Percentiles rank a stretch among this genome's conserved stretches.
Conservation (phyloP, 2,329 filamentous ascomycete genomes). For the Pyrenochaeta sp. region DNA sequence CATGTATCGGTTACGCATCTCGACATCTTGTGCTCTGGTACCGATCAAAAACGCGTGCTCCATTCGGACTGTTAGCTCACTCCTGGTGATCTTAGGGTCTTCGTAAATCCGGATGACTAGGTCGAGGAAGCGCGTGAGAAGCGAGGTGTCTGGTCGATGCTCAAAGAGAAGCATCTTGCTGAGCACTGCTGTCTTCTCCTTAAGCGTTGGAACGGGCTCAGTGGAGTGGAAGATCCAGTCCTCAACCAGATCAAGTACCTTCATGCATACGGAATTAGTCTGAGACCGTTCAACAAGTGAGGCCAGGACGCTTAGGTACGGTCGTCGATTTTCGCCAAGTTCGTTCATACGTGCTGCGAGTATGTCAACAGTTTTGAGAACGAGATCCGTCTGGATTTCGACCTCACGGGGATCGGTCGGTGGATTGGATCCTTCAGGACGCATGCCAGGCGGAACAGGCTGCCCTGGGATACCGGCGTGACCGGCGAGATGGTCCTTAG, state of each 20-base stretch:
- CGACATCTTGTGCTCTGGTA: constrained; percentile 88
- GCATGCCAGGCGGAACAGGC: constrained; percentile 42
- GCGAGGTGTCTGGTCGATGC: constrained; percentile 78
- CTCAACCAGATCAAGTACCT: constrained; percentile 93
- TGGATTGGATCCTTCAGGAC: constrained; percentile 65
- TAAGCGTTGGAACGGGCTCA: constrained; percentile 94
- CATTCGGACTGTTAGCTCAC: constrained; percentile 94
- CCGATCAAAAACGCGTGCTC: constrained; percentile 98
- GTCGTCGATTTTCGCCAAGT: constrained; percentile 86
- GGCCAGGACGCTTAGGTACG: constrained; percentile 93
- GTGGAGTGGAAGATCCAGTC: constrained; percentile 95
- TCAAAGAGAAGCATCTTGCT: constrained; percentile 99
- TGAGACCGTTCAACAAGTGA: constrained; percentile 95
- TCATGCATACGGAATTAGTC: constrained; percentile 85
- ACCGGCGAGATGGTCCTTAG: constrained; percentile 86
- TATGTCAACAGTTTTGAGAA: constrained; percentile 94
- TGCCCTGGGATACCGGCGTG: constrained; percentile 57
- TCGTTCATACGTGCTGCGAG: constrained; percentile 92
- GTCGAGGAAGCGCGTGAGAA: constrained; percentile 92
- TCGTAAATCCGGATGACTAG: constrained; percentile 98
- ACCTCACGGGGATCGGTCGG: constrained; percentile 79
- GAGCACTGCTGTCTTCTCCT: constrained; percentile 98
- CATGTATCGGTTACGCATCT: constrained; percentile 98
- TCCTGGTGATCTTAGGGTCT: constrained; percentile 92
- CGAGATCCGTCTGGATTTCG: constrained; percentile 87